Percentiles rank a stretch among this genome's conserved stretches.
Conservation (phyloP, 208 protist genomes). For the Acanthamoeba sp. region DNA sequence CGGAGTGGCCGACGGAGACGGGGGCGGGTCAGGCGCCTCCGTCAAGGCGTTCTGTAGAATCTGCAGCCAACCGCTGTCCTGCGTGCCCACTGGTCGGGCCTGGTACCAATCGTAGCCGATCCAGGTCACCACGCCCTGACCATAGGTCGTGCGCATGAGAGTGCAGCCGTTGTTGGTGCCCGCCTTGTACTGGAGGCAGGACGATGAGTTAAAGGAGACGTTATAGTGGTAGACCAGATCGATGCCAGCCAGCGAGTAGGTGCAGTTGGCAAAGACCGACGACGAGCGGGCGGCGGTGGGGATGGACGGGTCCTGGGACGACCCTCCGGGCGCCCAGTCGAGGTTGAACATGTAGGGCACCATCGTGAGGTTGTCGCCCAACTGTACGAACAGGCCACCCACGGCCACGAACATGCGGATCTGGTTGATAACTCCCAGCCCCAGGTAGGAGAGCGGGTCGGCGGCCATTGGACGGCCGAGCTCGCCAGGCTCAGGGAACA, state of each 20-base stretch:
- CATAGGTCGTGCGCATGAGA: neutral
- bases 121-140: slow-evolving; percentile 27
- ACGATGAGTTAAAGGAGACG: neutral
- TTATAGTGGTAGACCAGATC: slow-evolving; percentile 50
- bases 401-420: slow-evolving; percentile 40
- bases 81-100: neutral
- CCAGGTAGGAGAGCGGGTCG: slow-evolving; percentile 4
- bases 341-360: neutral
- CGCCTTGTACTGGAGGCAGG: slow-evolving; percentile 22
- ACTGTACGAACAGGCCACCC: slow-evolving; percentile 29
- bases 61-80: slow-evolving; percentile 15
- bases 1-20: neutral
- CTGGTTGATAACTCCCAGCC: slow-evolving; percentile 42
- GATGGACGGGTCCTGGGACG: slow-evolving; percentile 10
- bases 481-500: slow-evolving; percentile 20
- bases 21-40: neutral
- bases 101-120: slow-evolving; percentile 56
- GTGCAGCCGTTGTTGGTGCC: neutral
- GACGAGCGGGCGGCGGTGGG: neutral
- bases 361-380: slow-evolving; percentile 40
- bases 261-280: slow-evolving; percentile 1
- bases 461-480: neutral
- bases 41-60: neutral
- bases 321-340: neutral
- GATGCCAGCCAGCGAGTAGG: slow-evolving; percentile 28